These are phyloP conservation scores for Mixia osmundae DNA, from an alignment of 1,284 basidiomycete species.

Conservation along the genomic window DNA sequence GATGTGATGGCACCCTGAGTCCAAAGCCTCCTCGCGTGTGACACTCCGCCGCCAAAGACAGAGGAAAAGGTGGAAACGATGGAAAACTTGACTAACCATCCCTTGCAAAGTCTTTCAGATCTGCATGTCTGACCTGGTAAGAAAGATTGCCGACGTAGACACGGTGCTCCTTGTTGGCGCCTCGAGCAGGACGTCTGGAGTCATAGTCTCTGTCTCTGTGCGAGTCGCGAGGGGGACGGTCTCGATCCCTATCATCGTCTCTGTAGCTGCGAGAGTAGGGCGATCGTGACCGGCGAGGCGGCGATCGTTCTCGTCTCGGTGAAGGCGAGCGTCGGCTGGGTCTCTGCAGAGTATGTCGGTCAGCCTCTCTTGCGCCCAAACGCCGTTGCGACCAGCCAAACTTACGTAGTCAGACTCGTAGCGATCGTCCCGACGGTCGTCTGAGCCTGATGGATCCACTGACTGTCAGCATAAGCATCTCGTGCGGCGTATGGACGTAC, in stretches of 20 bases:
- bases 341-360: background rate
- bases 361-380: too few species aligned
- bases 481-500: too few species aligned
- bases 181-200: background rate
- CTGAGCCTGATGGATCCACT: too few species aligned
- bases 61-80: background rate
- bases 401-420: too few species aligned
- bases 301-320: conserved; percentile 1
- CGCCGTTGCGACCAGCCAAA: too few species aligned
- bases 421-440: too few species aligned
- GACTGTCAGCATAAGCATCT: too few species aligned
- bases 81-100: conserved; percentile 26
- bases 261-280: too few species aligned
- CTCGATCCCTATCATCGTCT: too few species aligned
- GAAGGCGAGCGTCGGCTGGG: background rate
- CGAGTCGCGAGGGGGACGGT: too few species aligned
- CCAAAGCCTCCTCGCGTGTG: background rate
- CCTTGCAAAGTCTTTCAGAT: conserved; percentile 1
- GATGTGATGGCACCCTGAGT: too few species aligned
- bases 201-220: background rate
- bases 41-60: background rate
- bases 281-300: too few species aligned
- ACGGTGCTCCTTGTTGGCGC: conserved; percentile 83
- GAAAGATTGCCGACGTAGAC: conserved; percentile 60
- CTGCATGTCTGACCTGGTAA: conserved; percentile 1